These are phyloP conservation scores for Davidsoniella virescens DNA, from an alignment of 2,329 filamentous ascomycete genomes.

Conservation along the genomic window DNA sequence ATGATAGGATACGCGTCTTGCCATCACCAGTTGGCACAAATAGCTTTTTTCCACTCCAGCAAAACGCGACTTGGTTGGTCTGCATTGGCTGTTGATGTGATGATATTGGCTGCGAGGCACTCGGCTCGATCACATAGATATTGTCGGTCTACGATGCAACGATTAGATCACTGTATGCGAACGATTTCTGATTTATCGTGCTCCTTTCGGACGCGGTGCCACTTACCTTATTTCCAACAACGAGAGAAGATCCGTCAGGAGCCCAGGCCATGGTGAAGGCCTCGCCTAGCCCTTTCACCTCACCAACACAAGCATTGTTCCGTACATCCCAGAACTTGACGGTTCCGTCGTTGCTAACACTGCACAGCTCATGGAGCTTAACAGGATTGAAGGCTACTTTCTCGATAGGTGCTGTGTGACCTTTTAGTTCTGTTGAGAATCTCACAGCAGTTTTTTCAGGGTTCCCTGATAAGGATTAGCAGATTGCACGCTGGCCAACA, in stretches of 20 bases:
- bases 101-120: constrained; percentile 36
- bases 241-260: constrained; percentile 50
- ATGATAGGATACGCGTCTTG: constrained; percentile 52
- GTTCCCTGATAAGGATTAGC: constrained; percentile 36
- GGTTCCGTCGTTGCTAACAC: constrained; percentile 55
- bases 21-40: constrained; percentile 58
- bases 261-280: constrained; percentile 60
- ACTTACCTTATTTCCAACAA: constrained; percentile 57
- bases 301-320: constrained; percentile 52
- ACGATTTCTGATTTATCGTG: too few relatives aligned
- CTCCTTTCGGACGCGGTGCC: not conserved
- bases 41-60: constrained; percentile 53
- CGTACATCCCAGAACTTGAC: constrained; percentile 70
- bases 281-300: constrained; percentile 48
- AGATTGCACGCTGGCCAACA: not conserved
- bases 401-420: constrained; percentile 49
- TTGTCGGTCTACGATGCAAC: constrained; percentile 34
- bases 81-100: constrained; percentile 45
- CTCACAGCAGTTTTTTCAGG: constrained; percentile 58
- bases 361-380: constrained; percentile 62
- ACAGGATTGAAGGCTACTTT: constrained; percentile 64
- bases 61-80: constrained; percentile 60
- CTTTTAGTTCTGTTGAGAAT: constrained; percentile 59
- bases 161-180: too few relatives aligned
- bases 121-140: constrained; percentile 46